Percentiles rank a stretch among this genome's conserved stretches.
Evolutionary conservation across 2,329 filamentous ascomycete genomes (phyloP).

Genomic region (Ophiostoma sp.): DNA sequence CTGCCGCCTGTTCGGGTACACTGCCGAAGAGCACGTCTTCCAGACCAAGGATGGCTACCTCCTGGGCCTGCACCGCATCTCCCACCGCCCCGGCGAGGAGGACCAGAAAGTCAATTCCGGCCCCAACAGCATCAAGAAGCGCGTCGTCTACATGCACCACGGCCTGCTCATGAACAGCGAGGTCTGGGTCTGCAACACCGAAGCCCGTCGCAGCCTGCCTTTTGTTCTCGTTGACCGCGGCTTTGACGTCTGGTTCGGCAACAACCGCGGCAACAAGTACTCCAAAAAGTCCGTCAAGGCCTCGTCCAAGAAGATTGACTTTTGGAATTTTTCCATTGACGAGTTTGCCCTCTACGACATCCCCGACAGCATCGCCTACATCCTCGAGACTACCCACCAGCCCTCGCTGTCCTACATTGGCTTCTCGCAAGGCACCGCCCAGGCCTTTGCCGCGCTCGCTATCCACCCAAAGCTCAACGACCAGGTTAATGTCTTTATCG

Average conservation of each 20-base stretch:
- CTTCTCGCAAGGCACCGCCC: constrained; percentile 94
- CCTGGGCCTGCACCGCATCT: constrained; percentile 80
- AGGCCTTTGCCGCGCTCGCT: constrained; percentile 88
- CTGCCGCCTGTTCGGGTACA: constrained; percentile 86
- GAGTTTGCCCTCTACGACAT: constrained; percentile 98
- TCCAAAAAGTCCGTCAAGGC: constrained; percentile 83
- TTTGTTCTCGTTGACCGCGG: constrained; percentile 85
- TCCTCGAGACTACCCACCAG: constrained; percentile 76
- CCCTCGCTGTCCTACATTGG: constrained; percentile 89
- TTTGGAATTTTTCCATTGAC: constrained; percentile 98
- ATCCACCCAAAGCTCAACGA: constrained; percentile 89
- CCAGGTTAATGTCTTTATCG: constrained; percentile 93
- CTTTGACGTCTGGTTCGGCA: constrained; percentile 96
- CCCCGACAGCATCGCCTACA: constrained; percentile 87
- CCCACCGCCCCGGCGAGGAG: constrained; percentile 77
- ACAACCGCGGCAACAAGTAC: constrained; percentile 98
- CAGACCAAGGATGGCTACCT: constrained; percentile 93
- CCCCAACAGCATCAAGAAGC: constrained; percentile 64
- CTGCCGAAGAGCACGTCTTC: constrained; percentile 91
- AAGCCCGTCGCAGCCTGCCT: constrained; percentile 77
- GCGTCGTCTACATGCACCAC: constrained; percentile 90
- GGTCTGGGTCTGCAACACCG: constrained; percentile 92
- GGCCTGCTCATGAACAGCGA: constrained; percentile 98
- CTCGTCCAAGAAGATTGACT: constrained; percentile 68
- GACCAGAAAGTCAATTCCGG: constrained; percentile 71